Percentiles rank a stretch among this genome's conserved stretches.
Conservation (phyloP, 1,284 basidiomycete species). For the Fomes fomentarius region DNA sequence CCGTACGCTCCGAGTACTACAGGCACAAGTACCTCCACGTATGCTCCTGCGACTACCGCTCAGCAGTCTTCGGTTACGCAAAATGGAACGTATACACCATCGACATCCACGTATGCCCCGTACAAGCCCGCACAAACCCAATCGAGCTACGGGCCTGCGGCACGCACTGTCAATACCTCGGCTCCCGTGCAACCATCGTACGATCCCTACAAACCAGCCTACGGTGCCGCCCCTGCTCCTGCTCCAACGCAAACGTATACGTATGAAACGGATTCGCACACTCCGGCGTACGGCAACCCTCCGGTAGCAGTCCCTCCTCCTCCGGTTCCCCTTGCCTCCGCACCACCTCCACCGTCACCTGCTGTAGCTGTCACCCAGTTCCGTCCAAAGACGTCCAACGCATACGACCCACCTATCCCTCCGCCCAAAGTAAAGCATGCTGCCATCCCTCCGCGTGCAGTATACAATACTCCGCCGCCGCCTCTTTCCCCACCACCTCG, state of each 20-base stretch:
- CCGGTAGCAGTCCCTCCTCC: constrained; percentile 16
- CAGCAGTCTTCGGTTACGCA: constrained; percentile 10
- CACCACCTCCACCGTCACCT: constrained; percentile 35
- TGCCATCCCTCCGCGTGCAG: constrained; percentile 28
- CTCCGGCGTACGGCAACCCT: constrained; percentile 8
- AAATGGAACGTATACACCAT: constrained; percentile 13
- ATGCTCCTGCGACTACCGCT: constrained; percentile 5
- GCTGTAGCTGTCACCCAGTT: constrained; percentile 42
- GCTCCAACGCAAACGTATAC: constrained; percentile 8
- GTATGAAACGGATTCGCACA: constrained; percentile 12
- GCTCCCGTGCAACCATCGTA: constrained; percentile 17
- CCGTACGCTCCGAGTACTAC: constrained; percentile 19
- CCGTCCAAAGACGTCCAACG: constrained; percentile 69
- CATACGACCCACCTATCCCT: constrained; percentile 81
- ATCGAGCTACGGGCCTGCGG: constrained; percentile 6
- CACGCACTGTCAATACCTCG: background rate
- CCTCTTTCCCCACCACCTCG: constrained; percentile 34
- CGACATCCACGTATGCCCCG: constrained; percentile 24
- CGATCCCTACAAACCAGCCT: constrained; percentile 28
- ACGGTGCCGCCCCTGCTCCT: constrained; percentile 2
- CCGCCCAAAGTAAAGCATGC: constrained; percentile 50
- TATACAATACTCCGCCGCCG: constrained; percentile 22
- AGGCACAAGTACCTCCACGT: constrained; percentile 6
- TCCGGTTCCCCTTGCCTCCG: constrained; percentile 16
- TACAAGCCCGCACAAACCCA: constrained; percentile 21